Evolutionary conservation across 2,329 filamentous ascomycete species (phyloP).

Genomic region (Parasarocladium wereldwijsianum): DNA sequence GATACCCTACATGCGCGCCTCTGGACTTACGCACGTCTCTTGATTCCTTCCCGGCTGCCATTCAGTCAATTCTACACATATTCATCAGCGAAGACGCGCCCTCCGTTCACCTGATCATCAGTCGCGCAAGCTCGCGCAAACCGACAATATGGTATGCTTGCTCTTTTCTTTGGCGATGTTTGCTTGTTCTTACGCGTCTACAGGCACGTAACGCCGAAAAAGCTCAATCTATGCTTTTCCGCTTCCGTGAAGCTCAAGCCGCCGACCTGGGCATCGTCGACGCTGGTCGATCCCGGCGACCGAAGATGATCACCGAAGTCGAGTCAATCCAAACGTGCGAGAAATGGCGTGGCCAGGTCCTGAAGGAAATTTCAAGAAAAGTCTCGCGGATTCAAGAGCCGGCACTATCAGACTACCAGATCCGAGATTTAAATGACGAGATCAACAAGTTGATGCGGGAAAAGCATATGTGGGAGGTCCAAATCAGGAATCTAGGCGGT

Average conservation of each 20-base stretch:
- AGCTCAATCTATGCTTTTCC: conserved; percentile 99
- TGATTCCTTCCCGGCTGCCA: too few species aligned
- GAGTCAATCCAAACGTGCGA: conserved; percentile 77
- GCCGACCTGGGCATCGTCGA: conserved; percentile 94
- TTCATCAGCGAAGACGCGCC: not conserved
- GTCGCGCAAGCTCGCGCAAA: conserved; percentile 3
- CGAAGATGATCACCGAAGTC: conserved; percentile 80
- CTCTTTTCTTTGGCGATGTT: not conserved
- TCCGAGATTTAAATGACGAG: conserved; percentile 95
- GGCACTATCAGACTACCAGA: conserved; percentile 87
- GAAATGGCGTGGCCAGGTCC: conserved; percentile 94
- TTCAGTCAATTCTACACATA: not conserved
- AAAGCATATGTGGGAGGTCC: conserved; percentile 98
- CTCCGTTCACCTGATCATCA: too few species aligned
- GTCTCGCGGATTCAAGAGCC: conserved; percentile 90
- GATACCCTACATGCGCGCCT: too few species aligned
- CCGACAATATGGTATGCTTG: conserved; percentile 13
- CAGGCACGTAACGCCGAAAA: conserved; percentile 96
- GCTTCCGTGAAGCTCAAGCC: conserved; percentile 95
- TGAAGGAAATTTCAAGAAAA: conserved; percentile 95
- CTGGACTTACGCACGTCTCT: too few species aligned
- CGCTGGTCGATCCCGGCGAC: conserved; percentile 74
- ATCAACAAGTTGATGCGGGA: conserved; percentile 99
- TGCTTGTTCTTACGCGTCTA: conserved; percentile 4
- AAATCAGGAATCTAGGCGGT: conserved; percentile 89